Evolutionary conservation across 1,139 yeast genomes (phyloP).

Genomic region (Torulaspora pretoriensis): DNA sequence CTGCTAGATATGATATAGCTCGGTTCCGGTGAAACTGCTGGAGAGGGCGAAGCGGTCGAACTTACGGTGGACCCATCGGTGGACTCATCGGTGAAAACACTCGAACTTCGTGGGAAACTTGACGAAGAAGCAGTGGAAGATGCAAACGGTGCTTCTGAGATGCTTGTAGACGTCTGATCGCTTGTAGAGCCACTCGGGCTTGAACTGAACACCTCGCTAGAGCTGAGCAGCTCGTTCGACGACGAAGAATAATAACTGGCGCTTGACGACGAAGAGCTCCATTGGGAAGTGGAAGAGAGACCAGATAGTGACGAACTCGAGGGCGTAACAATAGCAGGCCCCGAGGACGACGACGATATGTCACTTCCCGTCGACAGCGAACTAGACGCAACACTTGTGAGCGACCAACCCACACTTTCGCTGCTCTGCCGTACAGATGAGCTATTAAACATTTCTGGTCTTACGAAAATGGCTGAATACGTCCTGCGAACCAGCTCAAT

Average conservation of each 20-base stretch:
- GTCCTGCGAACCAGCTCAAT: background rate
- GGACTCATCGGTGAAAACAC: too few relatives aligned
- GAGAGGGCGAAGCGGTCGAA: background rate
- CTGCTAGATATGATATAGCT: conserved; percentile 14
- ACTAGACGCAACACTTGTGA: background rate
- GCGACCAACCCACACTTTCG: conserved; percentile 1
- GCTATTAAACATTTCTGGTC: conserved; percentile 6
- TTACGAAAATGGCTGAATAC: background rate
- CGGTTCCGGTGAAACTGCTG: conserved; percentile 3
- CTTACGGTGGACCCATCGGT: too few relatives aligned
- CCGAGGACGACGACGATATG: background rate
- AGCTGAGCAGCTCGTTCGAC: background rate
- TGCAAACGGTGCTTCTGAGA: background rate
- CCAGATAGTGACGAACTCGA: conserved; percentile 5
- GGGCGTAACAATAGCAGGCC: conserved; percentile 5
- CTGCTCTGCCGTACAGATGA: conserved; percentile 5
- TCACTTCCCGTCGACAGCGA: background rate
- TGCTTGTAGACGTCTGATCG: background rate
- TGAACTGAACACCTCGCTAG: background rate
- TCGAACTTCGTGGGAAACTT: background rate
- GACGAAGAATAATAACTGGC: background rate
- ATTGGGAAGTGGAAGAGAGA: background rate
- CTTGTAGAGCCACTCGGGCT: background rate
- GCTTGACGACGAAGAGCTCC: conserved; percentile 1
- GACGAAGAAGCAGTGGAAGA: background rate